Evolutionary conservation across 1,284 basidiomycete species (phyloP), one percentile per base, ranked within the genome.

Genomic region (Xanthoconium separans): DNA sequence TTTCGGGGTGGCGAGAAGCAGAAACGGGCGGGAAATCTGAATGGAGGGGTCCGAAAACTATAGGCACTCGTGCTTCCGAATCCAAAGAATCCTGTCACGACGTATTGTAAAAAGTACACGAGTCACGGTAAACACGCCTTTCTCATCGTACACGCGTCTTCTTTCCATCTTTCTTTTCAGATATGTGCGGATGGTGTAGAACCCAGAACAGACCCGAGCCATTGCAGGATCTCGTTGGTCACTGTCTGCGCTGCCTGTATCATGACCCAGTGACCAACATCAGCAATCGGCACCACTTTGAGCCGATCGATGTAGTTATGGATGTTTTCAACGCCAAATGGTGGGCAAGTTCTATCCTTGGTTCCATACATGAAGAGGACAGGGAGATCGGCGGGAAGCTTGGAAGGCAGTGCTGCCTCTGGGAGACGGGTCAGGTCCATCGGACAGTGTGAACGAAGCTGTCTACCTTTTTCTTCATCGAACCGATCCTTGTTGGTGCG

Each of bases 221-320:
- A 88, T 34, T 65, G 65, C 4, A 73, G 54, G 9, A 86, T 73
- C 47, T 59, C 72, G 12, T 75, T 61, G 1, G 77, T 79, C 36
- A 88, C 73, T 31, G 73, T 71, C 42, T 84, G 77, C 42, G 75
- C 76, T 24, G 78, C 77, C 62, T 88, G 78, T 3, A 83, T 53
- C 82, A 87, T 78, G 2, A 89, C 51, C 86, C 87, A 90, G 64
- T 90, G 87, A 0, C 85, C 84, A 20, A 65, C 67, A 13, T 75
- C 79, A 47, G 81, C 75, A 16, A 88, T 57, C 9, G 74, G 72
- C 31, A 82, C 66, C 48, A 79, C 75, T 59, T 80, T 75, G 13
- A 85, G 65, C 29, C 70, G 69, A 1, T 75, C 62, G 27, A 85
- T 75, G 52, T 81, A 78, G 54, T 78, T 77, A 31, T 69, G 71